Percentiles rank a stretch among this genome's conserved stretches.
These are phyloP conservation scores for Cladosporium oxysporum DNA, from an alignment of 2,329 filamentous ascomycete species.

Conservation along the genomic window DNA sequence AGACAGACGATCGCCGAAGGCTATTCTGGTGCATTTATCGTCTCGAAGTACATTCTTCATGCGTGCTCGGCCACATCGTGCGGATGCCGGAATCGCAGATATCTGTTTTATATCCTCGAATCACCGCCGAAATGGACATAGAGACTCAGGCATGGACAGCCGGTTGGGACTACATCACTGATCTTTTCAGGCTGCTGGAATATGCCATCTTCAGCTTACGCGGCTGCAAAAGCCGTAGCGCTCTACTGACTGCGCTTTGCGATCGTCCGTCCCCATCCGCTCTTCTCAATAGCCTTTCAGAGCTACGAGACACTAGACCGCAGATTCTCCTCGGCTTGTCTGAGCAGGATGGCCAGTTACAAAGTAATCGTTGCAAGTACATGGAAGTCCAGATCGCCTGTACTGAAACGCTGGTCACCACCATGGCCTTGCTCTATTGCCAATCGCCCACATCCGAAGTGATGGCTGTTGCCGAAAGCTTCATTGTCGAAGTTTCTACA, in stretches of 20 bases:
- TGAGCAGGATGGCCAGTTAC: background rate
- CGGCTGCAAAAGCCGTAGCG: background rate
- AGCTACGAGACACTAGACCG: background rate
- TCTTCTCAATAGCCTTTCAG: background rate
- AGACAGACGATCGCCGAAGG: background rate
- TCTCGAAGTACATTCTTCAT: background rate
- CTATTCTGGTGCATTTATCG: slow-evolving; percentile 1
- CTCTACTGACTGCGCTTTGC: background rate
- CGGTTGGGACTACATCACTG: background rate
- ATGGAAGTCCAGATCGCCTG: background rate
- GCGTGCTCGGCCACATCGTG: background rate
- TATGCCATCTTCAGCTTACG: background rate
- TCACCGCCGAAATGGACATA: background rate
- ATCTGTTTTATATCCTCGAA: background rate
- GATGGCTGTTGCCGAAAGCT: background rate
- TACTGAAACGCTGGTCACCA: background rate
- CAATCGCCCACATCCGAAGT: background rate
- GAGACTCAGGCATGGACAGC: background rate
- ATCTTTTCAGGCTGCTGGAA: background rate
- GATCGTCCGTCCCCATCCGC: background rate
- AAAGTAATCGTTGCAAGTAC: background rate
- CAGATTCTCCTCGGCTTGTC: background rate
- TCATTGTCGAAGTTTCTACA: background rate
- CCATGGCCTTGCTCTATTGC: background rate
- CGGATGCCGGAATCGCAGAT: slow-evolving; percentile 1